Evolutionary conservation across 2,329 filamentous ascomycete genomes (phyloP), one percentile per base, ranked within the genome.

Genomic region (Pseudodiploospora longispora): DNA sequence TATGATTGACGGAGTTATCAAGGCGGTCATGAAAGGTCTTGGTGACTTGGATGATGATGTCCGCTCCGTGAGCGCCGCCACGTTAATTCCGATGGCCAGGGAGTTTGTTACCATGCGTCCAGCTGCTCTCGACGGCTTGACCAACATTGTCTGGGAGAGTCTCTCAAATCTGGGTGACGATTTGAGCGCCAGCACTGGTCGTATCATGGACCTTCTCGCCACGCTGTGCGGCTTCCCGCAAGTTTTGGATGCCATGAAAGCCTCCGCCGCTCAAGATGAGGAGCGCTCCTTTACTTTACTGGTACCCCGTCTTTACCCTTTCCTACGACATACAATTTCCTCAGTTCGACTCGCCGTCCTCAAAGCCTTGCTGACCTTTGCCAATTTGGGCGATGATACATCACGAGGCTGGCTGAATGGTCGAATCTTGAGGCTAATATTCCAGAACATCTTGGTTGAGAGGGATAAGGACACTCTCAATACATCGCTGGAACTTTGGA

Each of bases 111-210:
- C 81, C 33, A 79, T 95, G 62, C 84, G 91, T 10, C 85, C 88
- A 10, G 74, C 74, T 31, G 82, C 87, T 36, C 74, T 98, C 30
- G 82, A 90, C 49, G 75, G 78, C 30, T 78, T 98, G 34, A 95
- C 96, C 63, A 84, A 86, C 59, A 95, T 97, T 47, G 90, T 98
- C 29, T 98, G 93, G 93, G 87, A 95, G 58, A 97, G 93, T 68
- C 72, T 98, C 27, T 95, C 91, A 4, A 94, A 95, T 60, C 72
- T 98, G n/a, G 90, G 91, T 52, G 93, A 98, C 60, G 93, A 98
- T 59, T 74, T 98, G 12, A 97, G 90, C 62, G 93, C 93, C 4
- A 97, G 93, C 62, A 98, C 94, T 7, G 93, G 93, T 39, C 94
- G 89, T 45, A 95, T 98, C 43, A 98, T 98, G 94, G 94, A 98